Percentiles rank a stretch among this genome's conserved stretches.
Evolutionary conservation across 2,329 filamentous ascomycete genomes (phyloP).

Genomic region (Ceratocystis ficicola): DNA sequence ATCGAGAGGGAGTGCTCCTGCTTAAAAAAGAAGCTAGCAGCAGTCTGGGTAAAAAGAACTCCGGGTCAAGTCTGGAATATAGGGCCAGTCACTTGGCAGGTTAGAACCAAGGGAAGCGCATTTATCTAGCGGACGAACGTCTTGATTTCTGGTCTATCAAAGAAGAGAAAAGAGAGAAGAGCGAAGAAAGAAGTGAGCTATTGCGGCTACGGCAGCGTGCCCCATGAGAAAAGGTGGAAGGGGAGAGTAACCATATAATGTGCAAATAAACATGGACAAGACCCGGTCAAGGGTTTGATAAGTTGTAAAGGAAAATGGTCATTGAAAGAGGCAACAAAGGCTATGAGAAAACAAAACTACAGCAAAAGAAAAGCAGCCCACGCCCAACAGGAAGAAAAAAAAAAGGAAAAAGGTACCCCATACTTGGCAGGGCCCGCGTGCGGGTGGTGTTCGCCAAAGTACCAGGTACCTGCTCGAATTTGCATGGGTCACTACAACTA

Average conservation of each 20-base stretch:
- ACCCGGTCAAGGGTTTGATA: background rate
- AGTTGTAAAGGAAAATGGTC: slow-evolving; percentile 1
- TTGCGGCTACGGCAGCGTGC: no score
- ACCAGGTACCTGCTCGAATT: background rate
- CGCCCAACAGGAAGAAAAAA: background rate
- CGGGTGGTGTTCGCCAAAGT: background rate
- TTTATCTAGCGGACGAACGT: background rate
- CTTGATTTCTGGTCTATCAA: background rate
- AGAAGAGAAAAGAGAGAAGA: background rate
- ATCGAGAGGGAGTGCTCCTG: background rate
- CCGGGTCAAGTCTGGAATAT: slow-evolving; percentile 1
- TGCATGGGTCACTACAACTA: background rate
- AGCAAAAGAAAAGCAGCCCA: no score
- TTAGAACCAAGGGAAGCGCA: background rate
- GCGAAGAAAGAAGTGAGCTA: background rate
- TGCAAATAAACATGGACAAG: background rate
- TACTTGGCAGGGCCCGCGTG: slow-evolving; percentile 5
- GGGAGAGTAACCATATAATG: background rate
- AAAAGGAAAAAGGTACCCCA: background rate
- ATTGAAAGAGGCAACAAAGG: background rate
- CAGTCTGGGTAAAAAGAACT: background rate
- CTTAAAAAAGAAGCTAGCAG: background rate
- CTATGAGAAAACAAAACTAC: background rate
- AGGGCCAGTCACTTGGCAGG: background rate
- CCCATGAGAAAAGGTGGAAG: background rate